phyloP scores from a whole-genome alignment of 106 monocot genomes.

The Amphibolis antarctica region DNA sequence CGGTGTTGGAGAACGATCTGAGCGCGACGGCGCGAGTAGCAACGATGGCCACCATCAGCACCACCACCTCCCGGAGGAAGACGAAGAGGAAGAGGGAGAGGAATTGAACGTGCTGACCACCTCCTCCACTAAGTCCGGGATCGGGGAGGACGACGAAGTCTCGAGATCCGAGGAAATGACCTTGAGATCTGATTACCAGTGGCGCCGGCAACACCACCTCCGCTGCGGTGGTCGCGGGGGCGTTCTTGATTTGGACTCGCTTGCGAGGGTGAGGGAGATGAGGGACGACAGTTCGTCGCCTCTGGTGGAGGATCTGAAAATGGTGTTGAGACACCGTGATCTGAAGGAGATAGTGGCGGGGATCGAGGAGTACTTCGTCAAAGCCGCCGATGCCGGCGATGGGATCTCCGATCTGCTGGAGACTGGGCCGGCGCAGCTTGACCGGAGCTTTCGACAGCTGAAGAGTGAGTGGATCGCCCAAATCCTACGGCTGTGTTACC shows the following conservation, averaged over 20 bases:
- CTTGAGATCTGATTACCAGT: slow-evolving; percentile 25
- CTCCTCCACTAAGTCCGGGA: slow-evolving; percentile 8
- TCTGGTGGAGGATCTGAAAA: slow-evolving; percentile 14
- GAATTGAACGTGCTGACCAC: background rate
- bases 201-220: slow-evolving; percentile 14
- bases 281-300: slow-evolving; percentile 11
- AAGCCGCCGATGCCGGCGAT: slow-evolving; percentile 63
- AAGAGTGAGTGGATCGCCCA: slow-evolving; percentile 44
- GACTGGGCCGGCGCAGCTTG: slow-evolving; percentile 67
- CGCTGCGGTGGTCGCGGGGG: background rate
- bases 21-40: background rate
- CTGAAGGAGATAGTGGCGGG: slow-evolving; percentile 70
- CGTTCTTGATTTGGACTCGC: slow-evolving; percentile 30
- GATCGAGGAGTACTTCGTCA: slow-evolving; percentile 76
- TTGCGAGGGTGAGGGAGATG: slow-evolving; percentile 1
- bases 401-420: slow-evolving; percentile 70
- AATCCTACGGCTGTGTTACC: background rate
- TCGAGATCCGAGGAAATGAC: slow-evolving; percentile 39
- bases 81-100: background rate
- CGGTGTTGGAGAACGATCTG: background rate
- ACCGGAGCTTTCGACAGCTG: slow-evolving; percentile 78
- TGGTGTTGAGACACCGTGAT: slow-evolving; percentile 70
- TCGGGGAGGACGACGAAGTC: slow-evolving; percentile 8
- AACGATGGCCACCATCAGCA: slow-evolving; percentile 21
- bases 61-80: slow-evolving; percentile 25